These are phyloP conservation scores for Sphaerostilbella broomeana DNA, from an alignment of 2,329 filamentous ascomycete species.

Conservation along the genomic window DNA sequence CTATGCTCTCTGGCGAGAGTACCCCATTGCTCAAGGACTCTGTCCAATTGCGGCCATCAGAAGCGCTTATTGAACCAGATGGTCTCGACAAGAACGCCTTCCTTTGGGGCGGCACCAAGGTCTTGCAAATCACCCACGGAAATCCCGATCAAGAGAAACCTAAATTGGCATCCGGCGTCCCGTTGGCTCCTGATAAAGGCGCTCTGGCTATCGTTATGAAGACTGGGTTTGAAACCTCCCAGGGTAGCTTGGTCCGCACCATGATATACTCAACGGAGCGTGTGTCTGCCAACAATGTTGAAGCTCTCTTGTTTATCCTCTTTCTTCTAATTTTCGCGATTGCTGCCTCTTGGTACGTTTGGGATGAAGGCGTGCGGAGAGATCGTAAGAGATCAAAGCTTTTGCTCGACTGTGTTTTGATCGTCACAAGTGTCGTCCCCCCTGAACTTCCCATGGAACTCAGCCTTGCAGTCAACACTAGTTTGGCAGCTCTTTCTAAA, in stretches of 20 bases:
- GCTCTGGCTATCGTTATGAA: constrained; percentile 92
- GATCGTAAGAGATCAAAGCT: constrained; percentile 97
- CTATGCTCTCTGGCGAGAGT: constrained; percentile 97
- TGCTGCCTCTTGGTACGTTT: constrained; percentile 98
- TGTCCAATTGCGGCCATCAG: constrained; percentile 76
- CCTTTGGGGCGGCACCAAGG: constrained; percentile 94
- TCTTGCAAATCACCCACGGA: constrained; percentile 88
- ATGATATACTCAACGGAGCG: constrained; percentile 99
- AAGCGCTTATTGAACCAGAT: constrained; percentile 76
- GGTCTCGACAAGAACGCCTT: constrained; percentile 95
- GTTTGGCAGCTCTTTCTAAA: constrained; percentile 86
- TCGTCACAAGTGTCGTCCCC: constrained; percentile 96
- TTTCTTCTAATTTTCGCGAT: constrained; percentile 95
- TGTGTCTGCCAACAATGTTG: constrained; percentile 95
- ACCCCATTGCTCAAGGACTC: constrained; percentile 96
- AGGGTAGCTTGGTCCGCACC: constrained; percentile 92
- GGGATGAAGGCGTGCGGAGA: constrained; percentile 89
- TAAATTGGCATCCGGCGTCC: constrained; percentile 68
- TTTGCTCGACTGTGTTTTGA: constrained; percentile 92
- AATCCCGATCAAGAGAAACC: constrained; percentile 67
- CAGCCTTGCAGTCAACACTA: constrained; percentile 94
- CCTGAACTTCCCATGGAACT: constrained; percentile 98
- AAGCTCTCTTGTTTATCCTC: constrained; percentile 94
- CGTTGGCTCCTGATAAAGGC: constrained; percentile 82
- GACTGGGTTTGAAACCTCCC: constrained; percentile 97